Conservation (phyloP, 2,329 filamentous ascomycete genomes). For the Fusarium miscanthi region DNA sequence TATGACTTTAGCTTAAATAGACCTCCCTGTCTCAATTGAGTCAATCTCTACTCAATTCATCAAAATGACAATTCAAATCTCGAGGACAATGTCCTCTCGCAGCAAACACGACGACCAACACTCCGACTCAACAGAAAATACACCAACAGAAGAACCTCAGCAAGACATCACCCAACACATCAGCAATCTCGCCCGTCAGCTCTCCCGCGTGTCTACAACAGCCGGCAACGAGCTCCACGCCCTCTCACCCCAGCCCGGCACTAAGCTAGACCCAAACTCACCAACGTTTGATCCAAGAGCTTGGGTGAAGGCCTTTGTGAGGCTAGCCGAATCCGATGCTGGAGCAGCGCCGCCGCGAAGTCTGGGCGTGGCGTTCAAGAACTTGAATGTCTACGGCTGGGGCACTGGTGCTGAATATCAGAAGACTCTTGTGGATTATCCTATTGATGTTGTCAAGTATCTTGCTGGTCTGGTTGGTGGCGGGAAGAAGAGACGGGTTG, state of each 20-base stretch:
- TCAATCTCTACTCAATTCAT: background rate
- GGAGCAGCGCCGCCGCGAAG: constrained; percentile 38
- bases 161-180: constrained; percentile 11
- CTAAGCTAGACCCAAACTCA: constrained; percentile 41
- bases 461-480: constrained; percentile 1
- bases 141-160: background rate
- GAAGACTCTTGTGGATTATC: constrained; percentile 39
- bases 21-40: background rate
- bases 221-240: constrained; percentile 28
- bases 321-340: constrained; percentile 42
- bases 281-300: constrained; percentile 41
- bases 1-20: background rate
- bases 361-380: constrained; percentile 45
- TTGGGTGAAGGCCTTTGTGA: constrained; percentile 45
- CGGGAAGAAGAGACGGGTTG: constrained; percentile 28
- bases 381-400: constrained; percentile 46
- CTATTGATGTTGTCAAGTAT: constrained; percentile 24
- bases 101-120: background rate
- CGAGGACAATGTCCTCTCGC: background rate
- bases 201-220: constrained; percentile 24
- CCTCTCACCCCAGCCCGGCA: constrained; percentile 35
- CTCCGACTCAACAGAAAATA: constrained; percentile 13
- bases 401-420: constrained; percentile 41
- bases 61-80: background rate
- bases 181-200: constrained; percentile 23